Evolutionary conservation across 106 monocot species (phyloP).

Genomic region (Chionographis japonica): DNA sequence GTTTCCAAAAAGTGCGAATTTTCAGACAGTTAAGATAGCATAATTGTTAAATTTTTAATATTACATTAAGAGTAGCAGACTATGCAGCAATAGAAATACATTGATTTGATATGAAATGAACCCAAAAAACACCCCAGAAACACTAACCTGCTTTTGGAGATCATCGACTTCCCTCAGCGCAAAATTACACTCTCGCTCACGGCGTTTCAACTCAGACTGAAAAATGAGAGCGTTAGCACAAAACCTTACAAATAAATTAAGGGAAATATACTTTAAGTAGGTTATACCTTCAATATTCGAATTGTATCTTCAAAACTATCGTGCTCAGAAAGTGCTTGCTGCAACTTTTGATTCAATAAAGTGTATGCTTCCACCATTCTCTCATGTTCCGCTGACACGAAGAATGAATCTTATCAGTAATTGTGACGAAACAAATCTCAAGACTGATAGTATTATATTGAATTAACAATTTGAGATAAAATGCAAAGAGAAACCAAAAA

Average conservation of each 20-base stretch:
- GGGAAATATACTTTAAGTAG: background rate
- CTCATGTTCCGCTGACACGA: slow-evolving; percentile 72
- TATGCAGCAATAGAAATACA: background rate
- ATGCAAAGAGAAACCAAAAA: no score
- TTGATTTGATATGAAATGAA: background rate
- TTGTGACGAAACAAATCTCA: background rate
- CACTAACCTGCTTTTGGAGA: slow-evolving; percentile 77
- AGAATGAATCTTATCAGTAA: background rate
- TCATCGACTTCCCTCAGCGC: slow-evolving; percentile 77
- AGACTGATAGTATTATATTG: background rate
- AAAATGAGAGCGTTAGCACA: slow-evolving; percentile 10
- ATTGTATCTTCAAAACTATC: slow-evolving; percentile 58
- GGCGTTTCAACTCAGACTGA: slow-evolving; percentile 75
- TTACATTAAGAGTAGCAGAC: no score
- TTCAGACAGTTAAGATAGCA: background rate
- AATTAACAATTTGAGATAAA: background rate
- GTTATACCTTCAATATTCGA: slow-evolving; percentile 59
- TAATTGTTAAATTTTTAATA: no score
- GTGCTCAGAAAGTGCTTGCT: slow-evolving; percentile 62
- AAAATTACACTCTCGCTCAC: slow-evolving; percentile 55
- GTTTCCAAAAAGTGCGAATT: background rate
- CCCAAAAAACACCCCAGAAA: background rate
- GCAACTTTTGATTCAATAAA: slow-evolving; percentile 77
- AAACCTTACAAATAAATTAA: background rate
- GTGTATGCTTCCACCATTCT: slow-evolving; percentile 79